phyloP scores from a whole-genome alignment of 164 flowering plant genomes.

The Nymphaea colorata region DNA sequence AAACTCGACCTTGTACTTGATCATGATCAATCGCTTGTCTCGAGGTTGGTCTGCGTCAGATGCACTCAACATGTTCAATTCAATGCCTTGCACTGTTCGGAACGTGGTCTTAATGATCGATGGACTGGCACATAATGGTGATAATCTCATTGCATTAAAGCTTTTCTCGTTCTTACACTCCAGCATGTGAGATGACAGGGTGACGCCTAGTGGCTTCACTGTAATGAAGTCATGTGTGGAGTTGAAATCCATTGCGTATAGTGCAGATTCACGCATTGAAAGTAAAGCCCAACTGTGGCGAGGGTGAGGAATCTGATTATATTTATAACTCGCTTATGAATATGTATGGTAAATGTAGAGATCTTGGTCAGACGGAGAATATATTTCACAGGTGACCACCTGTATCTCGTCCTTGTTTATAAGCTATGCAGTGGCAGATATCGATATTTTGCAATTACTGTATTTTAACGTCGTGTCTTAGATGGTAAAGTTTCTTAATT shows the following conservation, averaged over 20 bases:
- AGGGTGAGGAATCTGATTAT: slow-evolving; percentile 3
- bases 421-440: no score
- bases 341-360: slow-evolving; percentile 16
- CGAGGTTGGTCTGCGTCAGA: slow-evolving; percentile 12
- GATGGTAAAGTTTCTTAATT: no score
- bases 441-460: no score
- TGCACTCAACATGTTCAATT: slow-evolving; percentile 14
- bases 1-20: slow-evolving; percentile 13
- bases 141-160: slow-evolving; percentile 9
- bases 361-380: slow-evolving; percentile 15
- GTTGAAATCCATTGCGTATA: slow-evolving; percentile 3
- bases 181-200: no score
- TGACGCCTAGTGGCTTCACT: no score
- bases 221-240: no score
- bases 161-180: slow-evolving; percentile 4
- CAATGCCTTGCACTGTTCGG: slow-evolving; percentile 6
- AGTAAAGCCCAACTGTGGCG: slow-evolving; percentile 12
- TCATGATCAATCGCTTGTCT: slow-evolving; percentile 16
- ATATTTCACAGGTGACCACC: slow-evolving; percentile 11
- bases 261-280: slow-evolving; percentile 15
- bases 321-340: slow-evolving; percentile 18
- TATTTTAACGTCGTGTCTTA: no score
- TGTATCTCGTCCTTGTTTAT: no score
- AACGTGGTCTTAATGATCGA: slow-evolving; percentile 21
- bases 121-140: slow-evolving; percentile 13